Evolutionary conservation across 805 yeast species (phyloP), one percentile per base, ranked within the genome.

Genomic region (Blastobotrys muscicola): DNA sequence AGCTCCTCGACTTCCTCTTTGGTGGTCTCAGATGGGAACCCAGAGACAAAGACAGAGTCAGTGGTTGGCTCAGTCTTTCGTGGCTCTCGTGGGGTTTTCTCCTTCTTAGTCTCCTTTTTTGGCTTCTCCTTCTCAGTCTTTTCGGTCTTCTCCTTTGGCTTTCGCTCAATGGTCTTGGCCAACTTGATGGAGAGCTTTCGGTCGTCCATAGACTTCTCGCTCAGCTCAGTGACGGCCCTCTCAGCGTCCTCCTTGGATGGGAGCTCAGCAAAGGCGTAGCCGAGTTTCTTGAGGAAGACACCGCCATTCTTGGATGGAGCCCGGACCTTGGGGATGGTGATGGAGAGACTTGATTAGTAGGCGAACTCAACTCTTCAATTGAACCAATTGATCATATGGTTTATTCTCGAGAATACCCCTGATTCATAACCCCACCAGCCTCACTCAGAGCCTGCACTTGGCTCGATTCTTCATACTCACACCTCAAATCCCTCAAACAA

Each of bases 21-120:
- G 35, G 71, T 70, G 20, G 71, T 73, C 45, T 66, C 68, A 51
- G 69, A 70, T 50, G 76, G 79, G 53, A 81, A 65, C 54, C 78
- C 78, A 39, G 79, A 72, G 47, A 81, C 70, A 60, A 78, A 80
- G 30, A 80, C 68, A 2, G 86, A 79, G 43, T 71, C 74, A 36
- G 62, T 62, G 2, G 85, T 77, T 12, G 61, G 63, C 41, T 71
- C 65, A 60, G 32, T 48, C 53, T 38, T 50, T 48, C 39, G 45
- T 39, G 43, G 41, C 15, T 34, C 36, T 12, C 20, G 15, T 36
- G 26, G 38, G 15, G 20, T 3, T 12, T 13, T 33, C 30, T 30
- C 38, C 45, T 23, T 38, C 48, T 20, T 39, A 15, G 41, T 43
- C 26, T 38, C 43, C 45, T 41, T 41, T 29, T 26, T 87, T 85